phyloP scores from a whole-genome alignment of 2,329 filamentous ascomycete species.

The Penicillium hordei region DNA sequence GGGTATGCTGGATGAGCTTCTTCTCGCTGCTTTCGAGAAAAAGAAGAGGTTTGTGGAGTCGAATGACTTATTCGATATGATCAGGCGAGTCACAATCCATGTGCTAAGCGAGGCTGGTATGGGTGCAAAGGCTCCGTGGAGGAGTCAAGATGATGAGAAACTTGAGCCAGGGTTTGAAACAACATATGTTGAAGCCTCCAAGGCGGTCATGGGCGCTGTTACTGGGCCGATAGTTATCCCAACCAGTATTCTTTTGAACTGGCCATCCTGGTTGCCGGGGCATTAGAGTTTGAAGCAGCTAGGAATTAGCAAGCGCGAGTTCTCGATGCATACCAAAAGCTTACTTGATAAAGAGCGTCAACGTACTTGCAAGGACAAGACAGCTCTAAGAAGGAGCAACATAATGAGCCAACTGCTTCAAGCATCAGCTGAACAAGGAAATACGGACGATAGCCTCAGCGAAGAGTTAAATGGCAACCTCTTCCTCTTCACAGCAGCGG shows the following conservation, averaged over 20 bases:
- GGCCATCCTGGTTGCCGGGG: not conserved
- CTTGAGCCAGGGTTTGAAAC: too few species aligned
- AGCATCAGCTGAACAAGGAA: not conserved
- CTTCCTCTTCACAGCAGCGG: constrained; percentile 50
- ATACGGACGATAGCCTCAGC: not conserved
- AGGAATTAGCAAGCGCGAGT: not conserved
- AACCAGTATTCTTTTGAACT: not conserved
- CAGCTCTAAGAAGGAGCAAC: not conserved
- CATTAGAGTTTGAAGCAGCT: not conserved
- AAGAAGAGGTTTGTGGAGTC: too few species aligned
- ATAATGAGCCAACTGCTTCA: not conserved
- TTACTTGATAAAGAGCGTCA: not conserved
- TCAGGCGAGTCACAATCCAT: too few species aligned
- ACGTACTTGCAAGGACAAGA: not conserved
- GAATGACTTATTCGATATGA: too few species aligned
- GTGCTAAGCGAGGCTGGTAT: too few species aligned
- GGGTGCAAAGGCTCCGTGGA: too few species aligned
- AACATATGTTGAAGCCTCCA: too few species aligned
- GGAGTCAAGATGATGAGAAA: too few species aligned
- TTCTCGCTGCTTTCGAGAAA: too few species aligned
- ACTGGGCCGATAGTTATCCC: not conserved
- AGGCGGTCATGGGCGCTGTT: too few species aligned
- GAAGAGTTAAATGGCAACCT: constrained; percentile 49
- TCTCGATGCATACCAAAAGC: not conserved
- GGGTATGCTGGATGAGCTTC: too few species aligned